Base-by-base conservation (phyloP, 2,329 filamentous ascomycete genomes). In the Aspergillus versicolor region DNA sequence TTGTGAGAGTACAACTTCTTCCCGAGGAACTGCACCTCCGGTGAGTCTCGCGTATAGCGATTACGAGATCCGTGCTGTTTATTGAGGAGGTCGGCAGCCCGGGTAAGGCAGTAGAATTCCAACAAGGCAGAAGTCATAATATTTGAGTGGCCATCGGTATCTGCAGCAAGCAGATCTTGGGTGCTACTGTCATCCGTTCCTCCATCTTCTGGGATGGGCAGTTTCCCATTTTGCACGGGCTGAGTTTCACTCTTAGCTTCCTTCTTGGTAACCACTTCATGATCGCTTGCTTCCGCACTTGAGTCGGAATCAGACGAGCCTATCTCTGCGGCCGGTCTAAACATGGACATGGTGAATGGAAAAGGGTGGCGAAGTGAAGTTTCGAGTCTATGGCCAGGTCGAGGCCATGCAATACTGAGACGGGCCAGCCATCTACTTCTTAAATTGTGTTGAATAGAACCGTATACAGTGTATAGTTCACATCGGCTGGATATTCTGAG, bases 21-120 rank as follows among this genome's bases (percentile, higher is more conserved):
- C 5, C 75, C 77, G n/a, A 79, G 65, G 22, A 72, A 70, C 43
- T 73, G 71, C 11, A 70, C 74, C 58, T 79, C 77, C 4, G 76
- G 72, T 7, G 74, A 78, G 7, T 77, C 68, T 8, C 72, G 74
- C 24, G 72, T 75, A 64, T 71, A 78, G 17, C 59, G 64, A 50
- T 64, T 65, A 21, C 63, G 63, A 13, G 68, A 72, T 34, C 73
- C 72, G 27, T 67, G 57, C 34, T 75, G 70, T 9, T 69, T 67
- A 65, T 79, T 79, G 38, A 79, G 68, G 47, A 77, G 69, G 43
- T 79, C 77, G 21, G 73, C 72, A n/a, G 77, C 77, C 53, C 73
- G 72, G 37, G 65, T 76, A 13, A 74, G 63, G 48, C 75, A 78
- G 58, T 76, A 79, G 55, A 77, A 78, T 54, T 79, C 77, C 4